Evolutionary conservation across 169 alveolate genomes (phyloP), one percentile per base, ranked within the genome.

Genomic region (Toxoplasma gondii): DNA sequence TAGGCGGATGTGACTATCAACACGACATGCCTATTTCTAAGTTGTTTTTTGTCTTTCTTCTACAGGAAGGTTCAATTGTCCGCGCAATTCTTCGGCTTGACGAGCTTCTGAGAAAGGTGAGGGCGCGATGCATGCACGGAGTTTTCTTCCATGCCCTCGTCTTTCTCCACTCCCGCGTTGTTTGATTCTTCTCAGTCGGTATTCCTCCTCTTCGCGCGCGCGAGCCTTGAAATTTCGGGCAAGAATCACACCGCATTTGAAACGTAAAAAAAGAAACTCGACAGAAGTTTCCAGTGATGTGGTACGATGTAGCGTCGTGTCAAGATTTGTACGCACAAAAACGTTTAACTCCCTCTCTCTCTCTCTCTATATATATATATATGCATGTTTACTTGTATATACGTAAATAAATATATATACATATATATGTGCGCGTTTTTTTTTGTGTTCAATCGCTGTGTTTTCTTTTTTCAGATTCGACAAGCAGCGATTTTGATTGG

Each of bases 41-140:
- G 58, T 16, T 4, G 74, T 64, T 27, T 64, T 64, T 64, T 16
- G 74, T 31, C 7, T 4, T 64, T 27, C n/a, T 16, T 31, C 27
- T 38, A 10, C 98, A 98, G 97, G 99, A 98, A 96, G 99, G 99
- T 36, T 97, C 97, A 69, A 98, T 99, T 44, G 99, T 99, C 54
- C 96, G 99, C 84, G 97, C 98, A 19, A 98, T 99, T 81, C 93
- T 96, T 45, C 96, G 99, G 70, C 96, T 98, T 45, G 99, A 98
- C 92, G 99, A 98, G 70, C 93, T 98, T 39, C 95, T 99, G 69
- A 97, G 91, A 53, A 94, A 91, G 96, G 94, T 93, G 78, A 84
- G 58, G 9, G 67, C 49, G 27, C 12, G 22, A 7, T 12, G 58
- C 58, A 49, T 49, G 58, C n/a, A 22, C 44, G 74, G 92, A 34